Evolutionary conservation across 2,329 filamentous ascomycete species (phyloP).

Genomic region (Teratosphaeria zuluensis): DNA sequence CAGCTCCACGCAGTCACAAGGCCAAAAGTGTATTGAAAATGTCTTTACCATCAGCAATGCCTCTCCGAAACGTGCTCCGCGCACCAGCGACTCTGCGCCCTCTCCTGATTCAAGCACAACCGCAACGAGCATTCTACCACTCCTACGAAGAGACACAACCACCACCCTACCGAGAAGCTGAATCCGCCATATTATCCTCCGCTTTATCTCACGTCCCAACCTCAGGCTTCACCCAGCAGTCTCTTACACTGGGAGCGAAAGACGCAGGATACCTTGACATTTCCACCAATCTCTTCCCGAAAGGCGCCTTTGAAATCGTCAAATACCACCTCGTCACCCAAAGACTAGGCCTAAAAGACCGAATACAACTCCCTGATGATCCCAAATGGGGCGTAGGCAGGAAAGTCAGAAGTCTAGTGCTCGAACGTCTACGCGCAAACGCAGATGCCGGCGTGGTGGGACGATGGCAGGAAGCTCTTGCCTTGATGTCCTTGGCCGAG

Average conservation of each 20-base stretch:
- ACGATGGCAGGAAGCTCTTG: constrained; percentile 84
- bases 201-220: constrained; percentile 68
- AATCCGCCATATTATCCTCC: constrained; percentile 72
- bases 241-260: constrained; percentile 67
- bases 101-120: constrained; percentile 13
- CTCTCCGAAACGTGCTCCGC: constrained; percentile 19
- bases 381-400: constrained; percentile 37
- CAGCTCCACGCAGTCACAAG: background rate
- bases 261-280: constrained; percentile 82
- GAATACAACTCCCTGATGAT: constrained; percentile 34
- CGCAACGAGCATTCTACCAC: constrained; percentile 47
- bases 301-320: constrained; percentile 73
- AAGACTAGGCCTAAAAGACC: constrained; percentile 48
- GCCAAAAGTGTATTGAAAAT: background rate
- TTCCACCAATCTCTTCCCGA: constrained; percentile 70
- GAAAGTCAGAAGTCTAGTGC: constrained; percentile 61
- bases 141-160: constrained; percentile 59
- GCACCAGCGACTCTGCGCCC: constrained; percentile 16
- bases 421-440: constrained; percentile 71
- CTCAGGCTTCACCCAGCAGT: constrained; percentile 68
- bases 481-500: constrained; percentile 76
- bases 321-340: constrained; percentile 64
- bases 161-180: constrained; percentile 56
- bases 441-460: constrained; percentile 50
- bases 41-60: constrained; percentile 3